Base-by-base conservation (phyloP, 164 flowering plant species). In the grape (Vitis vinifera) region DNA sequence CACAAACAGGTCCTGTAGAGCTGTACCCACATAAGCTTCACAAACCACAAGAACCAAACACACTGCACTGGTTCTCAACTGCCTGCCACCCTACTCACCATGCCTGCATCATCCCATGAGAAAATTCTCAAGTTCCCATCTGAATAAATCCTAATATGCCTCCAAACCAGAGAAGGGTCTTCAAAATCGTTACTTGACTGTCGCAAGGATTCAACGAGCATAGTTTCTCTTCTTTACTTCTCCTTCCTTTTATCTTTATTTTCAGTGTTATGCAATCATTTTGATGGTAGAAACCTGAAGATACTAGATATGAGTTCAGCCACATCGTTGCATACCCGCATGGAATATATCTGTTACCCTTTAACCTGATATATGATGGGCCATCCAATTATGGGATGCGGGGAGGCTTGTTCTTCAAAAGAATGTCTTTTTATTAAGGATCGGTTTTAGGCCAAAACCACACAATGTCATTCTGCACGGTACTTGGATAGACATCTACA, bases 401-500 rank as follows among this genome's bases (percentile, higher is more conserved):
- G 5, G 94, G 95, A 30, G 99, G 99, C 59, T 82, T 84, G 74
- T 85, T 78, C 77, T 75, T 77, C 51, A 47, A 15, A 9, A 77
- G 58, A 51, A 94, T 87, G 77, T 91, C 87, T 76, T 84, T 84
- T 73, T 70, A 87, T 44, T 76, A 81, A 50, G 93, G 88, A 70
- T 87, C 94, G 37, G 83, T 63, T 65, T 80, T 92, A 30, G 98
- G 96, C 99, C 97, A 94, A 82, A 94, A 92, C 99, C 99, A 94
- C 56, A 94, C 86, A 66, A 94, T 91, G 14, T 76, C 84, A 64
- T 92, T 84, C 75, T 92, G 97, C 74, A 84, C 94, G 8, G 82
- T 73, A 67, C 86, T 88, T 53, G 99, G 99, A 82, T 95, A 95
- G 70, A 68, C 88, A 66, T 86, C 80, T 3, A 78, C 99, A 82